phyloP scores from a whole-genome alignment of 306 rosid species.

The Corylus americana region DNA sequence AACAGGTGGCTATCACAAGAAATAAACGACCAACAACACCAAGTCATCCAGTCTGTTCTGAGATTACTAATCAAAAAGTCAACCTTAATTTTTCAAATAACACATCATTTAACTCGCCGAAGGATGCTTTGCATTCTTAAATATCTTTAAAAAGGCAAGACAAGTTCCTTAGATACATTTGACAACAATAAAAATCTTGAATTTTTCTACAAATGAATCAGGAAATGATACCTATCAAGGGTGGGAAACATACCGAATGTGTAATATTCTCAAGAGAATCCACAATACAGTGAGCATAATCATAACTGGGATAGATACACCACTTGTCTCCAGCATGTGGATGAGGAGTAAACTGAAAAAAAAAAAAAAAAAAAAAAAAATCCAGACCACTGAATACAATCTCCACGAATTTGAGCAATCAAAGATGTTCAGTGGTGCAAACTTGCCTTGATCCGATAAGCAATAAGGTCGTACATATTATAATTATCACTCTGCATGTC shows the following conservation, averaged over 20 bases:
- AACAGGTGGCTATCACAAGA: not conserved
- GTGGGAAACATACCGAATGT: slow-evolving; percentile 73
- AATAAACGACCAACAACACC: not conserved
- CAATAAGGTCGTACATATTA: slow-evolving; percentile 98
- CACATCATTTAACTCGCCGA: not conserved
- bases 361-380: slow-evolving; percentile 38
- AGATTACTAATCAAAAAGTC: not conserved
- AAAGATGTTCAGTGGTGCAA: slow-evolving; percentile 8
- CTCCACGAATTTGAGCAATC: slow-evolving; percentile 17
- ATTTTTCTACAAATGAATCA: not conserved
- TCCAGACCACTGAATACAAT: slow-evolving; percentile 19
- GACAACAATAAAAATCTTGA: not conserved
- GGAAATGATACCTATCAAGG: slow-evolving; percentile 9
- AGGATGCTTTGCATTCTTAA: not conserved
- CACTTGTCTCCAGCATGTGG: slow-evolving; percentile 99
- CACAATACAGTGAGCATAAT: slow-evolving; percentile 94
- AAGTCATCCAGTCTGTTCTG: not conserved
- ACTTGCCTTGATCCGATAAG: slow-evolving; percentile 88
- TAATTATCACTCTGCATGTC: slow-evolving; percentile 98
- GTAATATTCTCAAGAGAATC: slow-evolving; percentile 97
- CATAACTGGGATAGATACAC: slow-evolving; percentile 99
- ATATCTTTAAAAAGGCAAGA: not conserved
- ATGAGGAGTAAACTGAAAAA: slow-evolving; percentile 80
- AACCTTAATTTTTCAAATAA: not conserved
- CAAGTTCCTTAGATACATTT: not conserved